Evolutionary conservation across 371 early-diverging fungal species (phyloP), one percentile per base, ranked within the genome.

Genomic region (Umbelopsis sp.): DNA sequence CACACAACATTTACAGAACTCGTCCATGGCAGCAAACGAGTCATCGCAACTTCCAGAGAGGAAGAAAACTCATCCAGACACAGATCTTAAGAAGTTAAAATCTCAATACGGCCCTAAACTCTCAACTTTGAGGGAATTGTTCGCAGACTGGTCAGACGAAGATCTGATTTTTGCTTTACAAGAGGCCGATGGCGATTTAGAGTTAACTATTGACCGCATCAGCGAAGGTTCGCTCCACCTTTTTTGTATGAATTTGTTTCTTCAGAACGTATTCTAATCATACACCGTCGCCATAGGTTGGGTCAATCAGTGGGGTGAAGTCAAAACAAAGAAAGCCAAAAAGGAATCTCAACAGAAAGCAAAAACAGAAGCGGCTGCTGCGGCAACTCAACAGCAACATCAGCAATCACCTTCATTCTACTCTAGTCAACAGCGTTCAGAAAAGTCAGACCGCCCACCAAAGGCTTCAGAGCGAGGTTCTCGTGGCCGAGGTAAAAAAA

Each of bases 291-390:
- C 50, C 24, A 63, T 81, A 95, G 96, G 97, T 67, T 92, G 88
- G 75, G 92, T 92, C 45, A 84, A 82, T 71, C 93, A 94, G 76
- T 97, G 97, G 96, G 96, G 93, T 53, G 93, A 95, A 81, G 97
- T 95, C 75, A 93, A 93, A 79, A 86, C 88, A 72, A 92, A 91
- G 76, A 95, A 94, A 76, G 67, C 80, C 63, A 84, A 80, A 63
- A 80, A 77, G 71, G 79, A 77, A 74, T 78, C 77, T 53, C 71
- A 72, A 72, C 75, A 80, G 69, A 86, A 84, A 75, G 75, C 78
- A 64, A 82, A 80, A 65, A 69, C 72, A 24, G 67, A 68, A 24
- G 71, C 71, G 38, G 66, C 73, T 57, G 50, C 35, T 44, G 44
- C 65, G 63, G 65, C 67, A 35, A 65, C 67, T 52, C 65, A 69